These are phyloP conservation scores for Russula earlei DNA, from an alignment of 768 basidiomycete species.

Conservation along the genomic window DNA sequence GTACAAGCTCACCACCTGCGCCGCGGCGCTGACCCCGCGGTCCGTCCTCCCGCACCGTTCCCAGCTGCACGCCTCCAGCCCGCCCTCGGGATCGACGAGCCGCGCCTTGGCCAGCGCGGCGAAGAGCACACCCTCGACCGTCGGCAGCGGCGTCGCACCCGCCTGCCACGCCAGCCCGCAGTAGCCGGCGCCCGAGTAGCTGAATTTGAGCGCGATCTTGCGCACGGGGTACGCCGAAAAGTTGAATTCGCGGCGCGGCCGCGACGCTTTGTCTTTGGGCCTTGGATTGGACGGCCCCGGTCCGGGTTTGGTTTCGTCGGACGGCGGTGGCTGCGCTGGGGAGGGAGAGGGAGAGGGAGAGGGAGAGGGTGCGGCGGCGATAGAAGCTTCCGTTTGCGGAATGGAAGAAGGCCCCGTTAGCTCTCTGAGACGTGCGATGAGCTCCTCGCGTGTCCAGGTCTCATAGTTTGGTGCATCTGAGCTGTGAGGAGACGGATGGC, in stretches of 20 bases:
- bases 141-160: constrained; percentile 63
- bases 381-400: neutral
- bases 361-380: too few relatives aligned
- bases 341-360: too few relatives aligned
- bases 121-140: constrained; percentile 84
- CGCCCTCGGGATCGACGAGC: constrained; percentile 63
- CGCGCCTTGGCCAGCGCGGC: constrained; percentile 67
- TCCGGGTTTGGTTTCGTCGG: neutral
- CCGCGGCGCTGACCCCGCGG: constrained; percentile 87
- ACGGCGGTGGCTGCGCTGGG: too few relatives aligned
- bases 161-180: constrained; percentile 81
- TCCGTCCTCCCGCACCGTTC: constrained; percentile 91
- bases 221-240: constrained; percentile 63
- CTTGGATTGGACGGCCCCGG: constrained; percentile 8
- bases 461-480: constrained; percentile 32
- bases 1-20: constrained; percentile 90
- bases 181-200: constrained; percentile 89
- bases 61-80: constrained; percentile 83
- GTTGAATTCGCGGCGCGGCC: constrained; percentile 39
- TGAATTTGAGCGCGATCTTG: constrained; percentile 91
- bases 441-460: constrained; percentile 54
- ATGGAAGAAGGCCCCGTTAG: constrained; percentile 33
- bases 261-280: neutral
- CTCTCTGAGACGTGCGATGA: constrained; percentile 53
- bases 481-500: neutral